Conservation (phyloP, 495 filamentous ascomycete species). For the Daldinia childiae region DNA sequence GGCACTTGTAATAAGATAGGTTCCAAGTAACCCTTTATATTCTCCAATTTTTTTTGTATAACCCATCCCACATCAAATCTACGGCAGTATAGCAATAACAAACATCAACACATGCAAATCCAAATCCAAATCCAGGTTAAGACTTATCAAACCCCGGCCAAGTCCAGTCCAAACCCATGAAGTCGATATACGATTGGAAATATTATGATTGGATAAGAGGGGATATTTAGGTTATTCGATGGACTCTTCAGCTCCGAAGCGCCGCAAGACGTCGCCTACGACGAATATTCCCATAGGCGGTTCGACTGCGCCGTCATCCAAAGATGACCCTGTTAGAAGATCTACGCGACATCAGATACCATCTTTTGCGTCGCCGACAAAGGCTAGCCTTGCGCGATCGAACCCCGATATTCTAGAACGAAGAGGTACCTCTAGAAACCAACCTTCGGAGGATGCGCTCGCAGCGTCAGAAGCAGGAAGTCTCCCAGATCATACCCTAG, state of each 20-base stretch:
- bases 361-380: slow-evolving; percentile 73
- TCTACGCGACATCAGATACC: slow-evolving; percentile 51
- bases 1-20: background rate
- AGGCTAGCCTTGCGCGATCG: slow-evolving; percentile 69
- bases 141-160: background rate
- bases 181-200: slow-evolving; percentile 17
- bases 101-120: slow-evolving; percentile 1
- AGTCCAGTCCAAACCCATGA: slow-evolving; percentile 5
- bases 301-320: slow-evolving; percentile 31
- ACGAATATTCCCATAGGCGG: slow-evolving; percentile 39
- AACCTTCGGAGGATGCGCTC: slow-evolving; percentile 41
- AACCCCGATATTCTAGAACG: slow-evolving; percentile 68
- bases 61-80: slow-evolving; percentile 1
- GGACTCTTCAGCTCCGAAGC: slow-evolving; percentile 68
- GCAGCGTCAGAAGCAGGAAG: slow-evolving; percentile 34
- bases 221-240: slow-evolving; percentile 46
- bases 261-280: slow-evolving; percentile 66
- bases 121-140: background rate
- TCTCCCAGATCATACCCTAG: background rate
- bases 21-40: background rate
- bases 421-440: slow-evolving; percentile 51
- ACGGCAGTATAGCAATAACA: slow-evolving; percentile 9
- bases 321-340: slow-evolving; percentile 34
- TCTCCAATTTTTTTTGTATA: slow-evolving; percentile 2
- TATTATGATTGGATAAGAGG: slow-evolving; percentile 26